Base-by-base conservation (phyloP, 1,139 yeast species). In the Yamadazyma mexicana region DNA sequence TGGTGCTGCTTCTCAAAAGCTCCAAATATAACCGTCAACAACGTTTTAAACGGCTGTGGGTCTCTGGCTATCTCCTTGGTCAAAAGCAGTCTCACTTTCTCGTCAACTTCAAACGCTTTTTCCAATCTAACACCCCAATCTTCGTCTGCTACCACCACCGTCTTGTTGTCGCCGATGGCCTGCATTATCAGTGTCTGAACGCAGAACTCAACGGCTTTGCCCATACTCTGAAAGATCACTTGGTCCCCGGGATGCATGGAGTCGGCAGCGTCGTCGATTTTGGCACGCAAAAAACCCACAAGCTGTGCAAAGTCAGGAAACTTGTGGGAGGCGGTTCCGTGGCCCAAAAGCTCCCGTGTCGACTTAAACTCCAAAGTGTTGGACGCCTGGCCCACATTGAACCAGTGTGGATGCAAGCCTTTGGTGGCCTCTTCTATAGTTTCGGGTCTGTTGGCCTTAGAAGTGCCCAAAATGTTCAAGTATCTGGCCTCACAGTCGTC, bases 401-500 rank as follows among this genome's bases (percentile, higher is more conserved):
- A 81, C 79, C 83, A 77, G 53, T 86, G 78, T 0, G 97, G 97
- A 55, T 87, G 82, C 22, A 92, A 66, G 0, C 98, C 98, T 44
- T 79, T 79, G n/a, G 61, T 61, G 0, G 96, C 84, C 58, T 89
- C 97, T 52, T 89, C 96, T 11, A 82, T 66, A 0, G 83, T 78
- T 48, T 88, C 96, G 1, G 87, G 72, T 38, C 86, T 69, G 49
- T 84, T 85, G 3, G 59, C 61, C 20, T 69, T 54, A 14, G 78
- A 63, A 9, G 87, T 62, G 7, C 89, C 96, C 37, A 84, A 59
- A 15, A 89, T 58, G 54, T 92, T 83, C 30, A 87, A 62, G 39
- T 77, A 54, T 44, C 97, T 71, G 0, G 94, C 87, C 32, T 77
- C 77, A 0, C 86, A 59, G 55, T 88, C 91, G 38, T 69, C 54